Base-by-base conservation (phyloP, 2,329 filamentous ascomycete species). In the Ophiocordyceps sinensis region DNA sequence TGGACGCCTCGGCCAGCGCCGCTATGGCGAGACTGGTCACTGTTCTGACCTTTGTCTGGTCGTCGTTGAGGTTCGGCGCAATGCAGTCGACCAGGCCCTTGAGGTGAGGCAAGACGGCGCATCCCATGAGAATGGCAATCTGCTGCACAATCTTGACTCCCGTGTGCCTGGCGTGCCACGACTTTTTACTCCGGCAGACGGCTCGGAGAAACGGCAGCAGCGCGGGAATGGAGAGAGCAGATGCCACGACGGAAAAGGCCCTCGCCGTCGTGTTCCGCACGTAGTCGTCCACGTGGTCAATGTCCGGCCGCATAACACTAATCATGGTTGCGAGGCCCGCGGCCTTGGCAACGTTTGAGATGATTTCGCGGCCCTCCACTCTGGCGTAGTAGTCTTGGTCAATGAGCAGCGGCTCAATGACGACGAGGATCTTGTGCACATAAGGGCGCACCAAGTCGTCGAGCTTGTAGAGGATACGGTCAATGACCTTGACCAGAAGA, bases 81-180 rank as follows among this genome's bases (percentile, higher is more conserved):
- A 98, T 95, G 60, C 89, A 96, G 51, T 96, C 91, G 8, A 98
- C 91, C 11, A 98, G 69, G 5, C 89, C 89, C 61, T 95, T 96
- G 41, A 98, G 71, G 61, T 98, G 89, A 29, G 91, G 91, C 23
- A 98, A 68, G 40, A 98, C 85, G 36, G 91, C 91, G 58, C 91
- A 98, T 26, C 91, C 91, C 91, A 98, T 98, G 5, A 98, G 68
- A 51, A 98, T 98, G 19, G 91, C 89, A 53, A 98, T 96, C 58
- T 98, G 91, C 60, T 98, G 91, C 14, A 98, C 85, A 57, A 98
- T 98, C 70, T 98, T 98, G 49, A 98, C 91, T 66, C 91, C 91
- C 3, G 91, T 98, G 60, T 98, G 91, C 46, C 91, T 75, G 41
- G 91, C 91, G 59, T 96, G 88, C 91, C 91, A 98, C 43, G 91